Percentiles rank a stretch among this genome's conserved stretches.
These are phyloP conservation scores for Isochrysis galbana DNA, from an alignment of 78 protist genomes.

Conservation along the genomic window DNA sequence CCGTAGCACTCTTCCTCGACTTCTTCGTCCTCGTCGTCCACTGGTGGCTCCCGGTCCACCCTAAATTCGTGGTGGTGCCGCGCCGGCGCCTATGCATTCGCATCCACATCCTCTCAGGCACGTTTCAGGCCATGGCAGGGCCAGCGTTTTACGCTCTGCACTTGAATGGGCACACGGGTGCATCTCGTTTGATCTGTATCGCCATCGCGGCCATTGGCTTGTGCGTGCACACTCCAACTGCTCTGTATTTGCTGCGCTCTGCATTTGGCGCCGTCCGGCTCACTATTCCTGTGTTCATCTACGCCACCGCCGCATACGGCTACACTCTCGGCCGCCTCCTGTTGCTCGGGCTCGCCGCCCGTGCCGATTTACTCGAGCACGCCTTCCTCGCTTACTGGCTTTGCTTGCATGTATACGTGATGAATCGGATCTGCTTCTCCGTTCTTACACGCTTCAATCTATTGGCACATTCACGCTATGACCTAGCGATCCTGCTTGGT, in stretches of 20 bases:
- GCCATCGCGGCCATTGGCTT: neutral
- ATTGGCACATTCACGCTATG: neutral
- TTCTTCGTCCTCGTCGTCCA: neutral
- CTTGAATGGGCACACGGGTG: neutral
- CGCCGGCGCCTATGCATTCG: neutral
- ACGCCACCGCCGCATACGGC: neutral
- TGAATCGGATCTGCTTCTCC: neutral
- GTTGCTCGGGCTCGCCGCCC: neutral
- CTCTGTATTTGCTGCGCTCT: neutral
- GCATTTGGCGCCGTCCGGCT: neutral
- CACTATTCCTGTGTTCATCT: neutral
- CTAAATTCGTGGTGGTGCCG: neutral
- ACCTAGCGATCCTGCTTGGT: neutral
- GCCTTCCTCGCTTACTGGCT: neutral
- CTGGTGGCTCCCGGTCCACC: neutral
- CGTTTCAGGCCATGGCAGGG: neutral
- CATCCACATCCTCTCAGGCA: neutral
- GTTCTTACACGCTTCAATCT: neutral
- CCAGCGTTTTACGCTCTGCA: neutral
- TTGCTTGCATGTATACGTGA: neutral
- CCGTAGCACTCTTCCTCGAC: neutral
- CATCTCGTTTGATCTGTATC: neutral
- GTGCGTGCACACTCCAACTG: neutral
- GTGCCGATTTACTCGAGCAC: neutral
- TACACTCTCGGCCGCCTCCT: neutral